Evolutionary conservation across 139 green algal genomes (phyloP), one percentile per base, ranked within the genome.

Genomic region (Chlorella sp.): DNA sequence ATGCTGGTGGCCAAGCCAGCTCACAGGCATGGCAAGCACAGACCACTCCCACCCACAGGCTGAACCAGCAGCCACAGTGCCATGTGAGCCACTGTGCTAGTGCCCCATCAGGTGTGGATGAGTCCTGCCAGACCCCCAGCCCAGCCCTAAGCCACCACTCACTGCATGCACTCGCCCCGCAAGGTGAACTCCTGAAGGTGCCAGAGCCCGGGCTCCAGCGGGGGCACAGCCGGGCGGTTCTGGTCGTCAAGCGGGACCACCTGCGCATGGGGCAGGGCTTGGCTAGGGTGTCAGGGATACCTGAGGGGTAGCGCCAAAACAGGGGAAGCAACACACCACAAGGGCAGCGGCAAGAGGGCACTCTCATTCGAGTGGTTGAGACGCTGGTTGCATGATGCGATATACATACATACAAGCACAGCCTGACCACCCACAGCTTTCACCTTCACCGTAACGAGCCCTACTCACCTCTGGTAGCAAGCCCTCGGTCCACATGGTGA

Each of bases 111-210:
- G 17, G 17, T 55, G 42, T 55, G 42, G 42, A 55, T 55, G 42
- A 55, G 10, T 55, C 42, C 42, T 55, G 17, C 10, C 10, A 10
- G 10, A 55, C 10, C 42, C 42, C 42, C 10, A 24, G 42, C 17
- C 10, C 10, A 55, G 17, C 10, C 42, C 10, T 55, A 55, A 55
- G 17, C 42, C 10, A 55, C 42, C 10, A 55, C 42, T 55, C 42
- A 74, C 69, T 55, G 31, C n/a, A 84, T 59, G 4, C 10, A 68
- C 68, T 84, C 76, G 10, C 76, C 76, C 1, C 76, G 51, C 5
- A 50, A 31, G 1, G 70, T 71, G 71, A 51, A 81, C 71, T 81
- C 76, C 76, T 81, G 76, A 10, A 55, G 42, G 10, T 55, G 42
- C 42, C 42, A 55, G 31, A 35, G 69, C 64, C 74, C 35, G 69